Evolutionary conservation across 345 rosid genomes (phyloP), one percentile per base, ranked within the genome.

Genomic region (Eucalyptus curtisii): DNA sequence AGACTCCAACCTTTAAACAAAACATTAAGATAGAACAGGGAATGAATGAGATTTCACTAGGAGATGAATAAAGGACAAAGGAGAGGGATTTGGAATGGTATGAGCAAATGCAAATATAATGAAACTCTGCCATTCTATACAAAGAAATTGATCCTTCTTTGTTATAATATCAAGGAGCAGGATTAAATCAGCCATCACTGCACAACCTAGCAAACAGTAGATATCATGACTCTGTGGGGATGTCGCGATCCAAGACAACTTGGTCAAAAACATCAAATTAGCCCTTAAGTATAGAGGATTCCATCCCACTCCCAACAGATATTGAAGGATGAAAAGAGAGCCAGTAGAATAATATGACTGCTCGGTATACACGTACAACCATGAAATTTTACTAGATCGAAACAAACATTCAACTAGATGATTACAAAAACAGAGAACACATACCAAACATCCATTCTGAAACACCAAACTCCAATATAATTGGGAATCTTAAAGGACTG

Each of bases 1-100:
- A 91, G 98, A 93, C 94, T 98, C 99, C 96, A 98, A 93, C 97
- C 99, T 95, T 90, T 87, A 85, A 92, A 90, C 91, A 80, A 89
- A 87, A 88, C 5, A 10, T 71, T 10, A 11, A 71, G 45, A 71
- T 71, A 71, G 82, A 71, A 37, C 45, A 71, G 27, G 7, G 45
- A 19, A 20, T 71, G 82, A 71, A 33, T 13, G 17, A 42, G 31
- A 31, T 55, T 40, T 44, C 4, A 24, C 44, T 50, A 50, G n/a
- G 64, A 50, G 44, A 40, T 17, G 61, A 24, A 31, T 31, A 50
- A 86, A 50, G 30, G 64, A 50, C 30, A 31, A 50, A 50, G 45
- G 47, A 86, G 30, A 86, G 61, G 27, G 25, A 86, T 86, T 49
- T 6, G 47, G 61, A 86, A 86, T 76, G 30, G 25, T 10, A 76